Evolutionary conservation across 345 rosid species (phyloP), one percentile per base, ranked within the genome.

Genomic region (Acer negundo): DNA sequence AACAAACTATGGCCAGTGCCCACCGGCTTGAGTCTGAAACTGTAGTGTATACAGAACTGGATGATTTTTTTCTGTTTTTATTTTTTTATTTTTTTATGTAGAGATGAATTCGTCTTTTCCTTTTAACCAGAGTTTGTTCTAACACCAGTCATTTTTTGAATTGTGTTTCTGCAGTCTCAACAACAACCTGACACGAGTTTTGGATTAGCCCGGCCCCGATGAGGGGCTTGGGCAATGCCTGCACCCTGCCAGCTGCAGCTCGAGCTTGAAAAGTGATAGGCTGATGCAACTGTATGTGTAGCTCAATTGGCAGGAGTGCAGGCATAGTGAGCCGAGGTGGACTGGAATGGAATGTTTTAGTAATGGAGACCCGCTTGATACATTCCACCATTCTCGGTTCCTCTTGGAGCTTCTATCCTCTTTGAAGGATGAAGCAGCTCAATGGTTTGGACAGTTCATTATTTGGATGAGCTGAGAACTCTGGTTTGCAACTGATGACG

Each of bases 201-300:
- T 86, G 97, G 91, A 82, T 86, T 90, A 80, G 94, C 97, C 87
- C 97, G 94, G 93, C 97, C 97, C 93, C 90, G 89, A 23, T 90
- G 92, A 92, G 94, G 97, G 92, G 93, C 92, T 84, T 83, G 93
- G 94, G 89, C 94, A 85, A 80, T 90, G 97, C 94, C 94, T 92
- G 97, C 94, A 86, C 86, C 85, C 85, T 77, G 85, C 88, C 88
- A 74, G 84, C 77, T 62, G 82, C 70, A 75, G 73, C 76, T 49
- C 20, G 47, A 71, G 77, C 72, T 71, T 78, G 75, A 76, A 77
- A 67, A 63, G 61, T 40, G 51, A 66, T 28, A 23, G 72, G 83
- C 69, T 70, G 56, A 23, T 77, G 16, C 73, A 42, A 70, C 47
- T 38, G 46, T 1, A 67, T 1, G 59, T 40, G 19, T 74, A 73